phyloP scores from a whole-genome alignment of 179 eudicot genomes.

The Beta corolliflora region DNA sequence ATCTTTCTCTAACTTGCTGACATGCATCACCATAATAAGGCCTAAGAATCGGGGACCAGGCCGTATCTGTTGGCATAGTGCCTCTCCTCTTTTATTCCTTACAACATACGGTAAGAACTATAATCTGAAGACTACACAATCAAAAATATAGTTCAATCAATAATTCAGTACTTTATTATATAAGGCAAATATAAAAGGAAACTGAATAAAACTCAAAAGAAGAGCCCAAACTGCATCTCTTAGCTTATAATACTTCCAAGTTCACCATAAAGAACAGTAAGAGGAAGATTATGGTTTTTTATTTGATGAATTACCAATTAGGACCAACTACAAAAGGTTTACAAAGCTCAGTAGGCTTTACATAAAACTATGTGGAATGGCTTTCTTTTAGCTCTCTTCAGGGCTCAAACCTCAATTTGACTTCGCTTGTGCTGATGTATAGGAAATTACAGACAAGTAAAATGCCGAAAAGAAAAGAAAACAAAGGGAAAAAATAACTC shows the following conservation, averaged over 20 bases:
- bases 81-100: too few relatives aligned
- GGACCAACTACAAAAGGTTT: conserved; percentile 16
- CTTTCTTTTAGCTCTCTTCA: conserved; percentile 1
- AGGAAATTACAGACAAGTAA: conserved; percentile 10
- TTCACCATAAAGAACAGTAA: not conserved
- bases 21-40: too few relatives aligned
- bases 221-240: not conserved
- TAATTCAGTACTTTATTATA: too few relatives aligned
- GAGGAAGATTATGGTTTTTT: not conserved
- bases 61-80: too few relatives aligned
- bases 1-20: too few relatives aligned
- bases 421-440: conserved; percentile 12
- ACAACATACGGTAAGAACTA: too few relatives aligned
- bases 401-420: conserved; percentile 18
- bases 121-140: too few relatives aligned
- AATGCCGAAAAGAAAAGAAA: conserved; percentile 13
- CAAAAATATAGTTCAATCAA: too few relatives aligned
- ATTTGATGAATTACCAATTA: conserved; percentile 3
- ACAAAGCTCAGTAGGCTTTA: conserved; percentile 1
- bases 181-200: too few relatives aligned
- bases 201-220: too few relatives aligned
- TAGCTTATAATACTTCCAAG: not conserved
- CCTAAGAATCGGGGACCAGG: too few relatives aligned
- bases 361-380: not conserved
- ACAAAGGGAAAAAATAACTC: not conserved